These are phyloP conservation scores for Magnusiomyces paraingens DNA, from an alignment of 1,139 yeast species.

Conservation along the genomic window DNA sequence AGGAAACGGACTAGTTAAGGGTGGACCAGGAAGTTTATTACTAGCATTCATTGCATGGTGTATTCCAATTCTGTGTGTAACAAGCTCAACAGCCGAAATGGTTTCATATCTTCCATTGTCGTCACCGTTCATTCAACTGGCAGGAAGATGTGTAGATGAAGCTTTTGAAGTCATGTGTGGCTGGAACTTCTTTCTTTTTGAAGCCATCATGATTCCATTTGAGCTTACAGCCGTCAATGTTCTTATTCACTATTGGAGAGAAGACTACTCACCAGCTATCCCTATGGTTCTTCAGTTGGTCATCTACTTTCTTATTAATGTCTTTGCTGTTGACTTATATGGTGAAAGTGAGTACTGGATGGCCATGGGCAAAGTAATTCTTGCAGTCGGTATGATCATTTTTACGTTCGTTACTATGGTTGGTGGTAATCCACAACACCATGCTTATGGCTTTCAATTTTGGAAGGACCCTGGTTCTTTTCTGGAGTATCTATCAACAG, in stretches of 20 bases:
- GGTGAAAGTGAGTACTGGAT: constrained; percentile 83
- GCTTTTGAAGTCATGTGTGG: constrained; percentile 74
- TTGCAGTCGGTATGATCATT: constrained; percentile 63
- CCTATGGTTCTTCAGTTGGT: constrained; percentile 49
- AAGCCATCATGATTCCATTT: constrained; percentile 71
- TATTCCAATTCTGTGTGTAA: constrained; percentile 55
- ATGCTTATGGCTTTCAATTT: constrained; percentile 58
- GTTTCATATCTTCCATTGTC: constrained; percentile 69
- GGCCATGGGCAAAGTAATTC: constrained; percentile 61
- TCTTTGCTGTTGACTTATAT: constrained; percentile 64
- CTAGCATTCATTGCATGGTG: constrained; percentile 61
- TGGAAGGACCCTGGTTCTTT: constrained; percentile 55
- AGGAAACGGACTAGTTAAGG: constrained; percentile 59
- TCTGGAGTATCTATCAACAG: constrained; percentile 49
- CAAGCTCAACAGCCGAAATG: constrained; percentile 77
- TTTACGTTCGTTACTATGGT: constrained; percentile 77
- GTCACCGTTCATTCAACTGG: constrained; percentile 54
- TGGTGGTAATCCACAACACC: constrained; percentile 72
- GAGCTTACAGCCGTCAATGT: constrained; percentile 78
- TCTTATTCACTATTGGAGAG: constrained; percentile 72
- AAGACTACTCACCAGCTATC: constrained; percentile 38
- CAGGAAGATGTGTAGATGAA: constrained; percentile 55
- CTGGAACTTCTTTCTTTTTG: constrained; percentile 73
- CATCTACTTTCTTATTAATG: constrained; percentile 55
- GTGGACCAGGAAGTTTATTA: constrained; percentile 74